A percentile compares a stretch with the other conserved stretches of the same genome.
phyloP scores from a whole-genome alignment of 352 stramenopile genomes.

The Phytophthora quininea region DNA sequence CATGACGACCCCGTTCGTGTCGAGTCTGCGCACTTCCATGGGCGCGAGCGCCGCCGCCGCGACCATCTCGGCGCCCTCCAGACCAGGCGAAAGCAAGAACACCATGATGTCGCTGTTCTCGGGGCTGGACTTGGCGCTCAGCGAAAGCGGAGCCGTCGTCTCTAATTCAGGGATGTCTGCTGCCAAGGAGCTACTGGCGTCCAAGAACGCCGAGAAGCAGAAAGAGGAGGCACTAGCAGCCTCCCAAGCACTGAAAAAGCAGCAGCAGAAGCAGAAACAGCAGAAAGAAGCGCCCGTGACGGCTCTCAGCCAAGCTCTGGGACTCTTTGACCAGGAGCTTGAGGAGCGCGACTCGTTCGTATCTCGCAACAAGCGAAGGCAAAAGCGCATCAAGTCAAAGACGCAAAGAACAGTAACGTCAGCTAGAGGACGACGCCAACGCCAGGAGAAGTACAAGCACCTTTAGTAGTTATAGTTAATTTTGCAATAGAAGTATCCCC shows the following conservation, averaged over 20 bases:
- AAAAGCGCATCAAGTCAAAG: conserved; percentile 44
- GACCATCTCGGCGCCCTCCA: conserved; percentile 3
- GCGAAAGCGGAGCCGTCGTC: conserved; percentile 33
- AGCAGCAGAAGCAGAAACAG: conserved; percentile 34
- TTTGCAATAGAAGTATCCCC: too few relatives aligned
- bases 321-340: conserved; percentile 62
- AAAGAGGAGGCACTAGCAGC: conserved; percentile 38
- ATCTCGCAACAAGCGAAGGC: conserved; percentile 54
- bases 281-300: conserved; percentile 43
- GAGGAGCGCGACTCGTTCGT: conserved; percentile 34
- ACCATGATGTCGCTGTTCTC: conserved; percentile 67
- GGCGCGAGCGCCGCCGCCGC: conserved; percentile 6
- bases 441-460: conserved; percentile 69
- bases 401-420: conserved; percentile 31
- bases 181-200: conserved; percentile 57
- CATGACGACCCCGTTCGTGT: conserved; percentile 47
- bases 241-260: conserved; percentile 34
- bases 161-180: conserved; percentile 26
- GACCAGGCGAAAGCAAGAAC: conserved; percentile 17
- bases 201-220: conserved; percentile 50
- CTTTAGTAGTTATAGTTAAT: conserved; percentile 34
- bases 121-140: conserved; percentile 54
- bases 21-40: conserved; percentile 45
- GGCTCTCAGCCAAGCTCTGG: conserved; percentile 67
- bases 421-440: conserved; percentile 52